A percentile compares a stretch with the other conserved stretches of the same genome.
Conservation (phyloP, 2,329 filamentous ascomycete genomes). For the Chaetomiaceae sp. region DNA sequence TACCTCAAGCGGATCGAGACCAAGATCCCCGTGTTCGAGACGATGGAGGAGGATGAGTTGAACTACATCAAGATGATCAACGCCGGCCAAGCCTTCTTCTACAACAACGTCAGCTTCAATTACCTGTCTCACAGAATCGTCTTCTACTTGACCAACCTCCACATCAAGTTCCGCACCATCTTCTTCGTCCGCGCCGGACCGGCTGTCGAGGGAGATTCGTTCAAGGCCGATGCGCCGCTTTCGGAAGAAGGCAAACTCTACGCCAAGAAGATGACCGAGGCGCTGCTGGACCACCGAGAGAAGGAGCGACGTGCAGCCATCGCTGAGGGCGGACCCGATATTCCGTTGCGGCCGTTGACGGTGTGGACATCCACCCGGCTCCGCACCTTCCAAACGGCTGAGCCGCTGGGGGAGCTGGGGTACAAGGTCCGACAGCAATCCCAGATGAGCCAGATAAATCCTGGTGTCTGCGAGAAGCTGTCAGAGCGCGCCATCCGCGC, state of each 20-base stretch:
- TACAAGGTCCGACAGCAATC: slow-evolving; percentile 87
- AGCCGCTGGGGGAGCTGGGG: slow-evolving; percentile 71
- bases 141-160: slow-evolving; percentile 94
- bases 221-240: slow-evolving; percentile 83
- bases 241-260: slow-evolving; percentile 78
- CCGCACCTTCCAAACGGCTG: slow-evolving; percentile 84
- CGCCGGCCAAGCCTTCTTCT: slow-evolving; percentile 83
- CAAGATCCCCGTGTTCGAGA: slow-evolving; percentile 93
- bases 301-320: slow-evolving; percentile 68
- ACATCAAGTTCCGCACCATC: slow-evolving; percentile 91
- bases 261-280: slow-evolving; percentile 78
- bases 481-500: slow-evolving; percentile 75
- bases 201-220: slow-evolving; percentile 82
- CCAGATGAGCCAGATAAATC: slow-evolving; percentile 96
- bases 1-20: slow-evolving; percentile 87
- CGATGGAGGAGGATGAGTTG: slow-evolving; percentile 88
- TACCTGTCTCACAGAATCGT: slow-evolving; percentile 96
- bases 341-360: slow-evolving; percentile 71
- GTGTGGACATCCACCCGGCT: slow-evolving; percentile 94
- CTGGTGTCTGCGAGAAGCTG: slow-evolving; percentile 91
- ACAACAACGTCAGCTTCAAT: slow-evolving; percentile 96
- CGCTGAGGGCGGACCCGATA: slow-evolving; percentile 60
- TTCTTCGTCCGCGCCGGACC: slow-evolving; percentile 89
- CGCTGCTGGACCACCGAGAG: slow-evolving; percentile 76
- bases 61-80: slow-evolving; percentile 99